Evolutionary conservation across 257 asterid genomes (phyloP).

Genomic region (Leonotis leonurus): DNA sequence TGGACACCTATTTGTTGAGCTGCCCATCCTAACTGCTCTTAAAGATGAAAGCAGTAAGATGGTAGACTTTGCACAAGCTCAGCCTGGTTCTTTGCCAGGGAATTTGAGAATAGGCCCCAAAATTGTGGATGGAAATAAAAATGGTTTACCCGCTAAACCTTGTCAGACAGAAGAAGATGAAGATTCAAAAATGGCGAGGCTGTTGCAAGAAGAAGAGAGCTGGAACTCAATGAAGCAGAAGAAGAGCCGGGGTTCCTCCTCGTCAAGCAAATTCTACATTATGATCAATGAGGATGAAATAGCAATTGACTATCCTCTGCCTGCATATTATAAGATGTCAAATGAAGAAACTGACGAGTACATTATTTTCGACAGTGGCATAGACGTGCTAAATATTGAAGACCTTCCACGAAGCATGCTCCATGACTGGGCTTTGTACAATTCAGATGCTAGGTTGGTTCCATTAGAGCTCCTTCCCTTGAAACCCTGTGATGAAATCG

Average conservation of each 20-base stretch:
- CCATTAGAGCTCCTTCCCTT: constrained; percentile 88
- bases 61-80: constrained; percentile 26
- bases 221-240: constrained; percentile 81
- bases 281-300: constrained; percentile 97
- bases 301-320: constrained; percentile 88
- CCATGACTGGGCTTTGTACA: constrained; percentile 89
- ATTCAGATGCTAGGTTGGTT: constrained; percentile 83
- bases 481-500: constrained; percentile 88
- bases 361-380: constrained; percentile 61
- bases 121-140: constrained; percentile 25
- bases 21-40: constrained; percentile 57
- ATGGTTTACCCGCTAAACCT: constrained; percentile 8
- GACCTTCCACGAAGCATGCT: constrained; percentile 78
- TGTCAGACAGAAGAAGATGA: constrained; percentile 66
- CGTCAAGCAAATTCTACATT: constrained; percentile 60
- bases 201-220: constrained; percentile 71
- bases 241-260: constrained; percentile 42
- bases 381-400: constrained; percentile 44
- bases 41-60: constrained; percentile 51
- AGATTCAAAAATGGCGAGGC: constrained; percentile 65
- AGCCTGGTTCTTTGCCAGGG: constrained; percentile 32
- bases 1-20: constrained; percentile 47
- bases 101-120: constrained; percentile 50
- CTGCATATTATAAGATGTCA: constrained; percentile 73
- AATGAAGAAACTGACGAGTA: constrained; percentile 81